phyloP scores from a whole-genome alignment of 306 rosid genomes.

The Quercus cerris region DNA sequence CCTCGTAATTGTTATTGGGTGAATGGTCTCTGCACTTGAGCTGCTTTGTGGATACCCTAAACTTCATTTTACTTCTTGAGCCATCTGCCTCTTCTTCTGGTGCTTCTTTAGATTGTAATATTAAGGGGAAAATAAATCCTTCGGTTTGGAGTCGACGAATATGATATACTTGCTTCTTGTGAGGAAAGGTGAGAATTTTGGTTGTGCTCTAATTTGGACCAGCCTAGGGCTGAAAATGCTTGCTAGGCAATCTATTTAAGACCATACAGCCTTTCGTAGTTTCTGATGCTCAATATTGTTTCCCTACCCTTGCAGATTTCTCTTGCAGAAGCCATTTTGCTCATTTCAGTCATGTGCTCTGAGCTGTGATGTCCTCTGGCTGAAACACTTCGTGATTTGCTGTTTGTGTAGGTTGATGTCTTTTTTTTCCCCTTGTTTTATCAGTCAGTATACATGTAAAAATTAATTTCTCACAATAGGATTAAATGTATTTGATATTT shows the following conservation, averaged over 20 bases:
- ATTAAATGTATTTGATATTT: not conserved
- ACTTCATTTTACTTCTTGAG: conserved; percentile 15
- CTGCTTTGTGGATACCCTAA: conserved; percentile 16
- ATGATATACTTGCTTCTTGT: conserved; percentile 5
- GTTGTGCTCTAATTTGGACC: conserved; percentile 27
- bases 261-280: conserved; percentile 32
- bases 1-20: conserved; percentile 10
- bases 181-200: conserved; percentile 36
- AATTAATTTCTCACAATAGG: not conserved
- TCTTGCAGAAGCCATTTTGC: conserved; percentile 64
- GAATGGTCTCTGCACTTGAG: conserved; percentile 12
- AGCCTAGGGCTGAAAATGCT: conserved; percentile 40
- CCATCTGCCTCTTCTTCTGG: conserved; percentile 19
- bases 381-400: conserved; percentile 55
- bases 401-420: conserved; percentile 47
- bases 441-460: conserved; percentile 3
- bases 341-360: conserved; percentile 49
- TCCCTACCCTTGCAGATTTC: conserved; percentile 72
- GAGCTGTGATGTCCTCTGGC: conserved; percentile 57
- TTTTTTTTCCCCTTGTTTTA: conserved; percentile 14
- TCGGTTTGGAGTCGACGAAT: conserved; percentile 1
- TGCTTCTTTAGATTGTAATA: not conserved
- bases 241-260: conserved; percentile 36
- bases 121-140: not conserved
- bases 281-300: conserved; percentile 58